Evolutionary conservation across 164 flowering plant genomes (phyloP).

Genomic region (grape (Vitis vinifera)): DNA sequence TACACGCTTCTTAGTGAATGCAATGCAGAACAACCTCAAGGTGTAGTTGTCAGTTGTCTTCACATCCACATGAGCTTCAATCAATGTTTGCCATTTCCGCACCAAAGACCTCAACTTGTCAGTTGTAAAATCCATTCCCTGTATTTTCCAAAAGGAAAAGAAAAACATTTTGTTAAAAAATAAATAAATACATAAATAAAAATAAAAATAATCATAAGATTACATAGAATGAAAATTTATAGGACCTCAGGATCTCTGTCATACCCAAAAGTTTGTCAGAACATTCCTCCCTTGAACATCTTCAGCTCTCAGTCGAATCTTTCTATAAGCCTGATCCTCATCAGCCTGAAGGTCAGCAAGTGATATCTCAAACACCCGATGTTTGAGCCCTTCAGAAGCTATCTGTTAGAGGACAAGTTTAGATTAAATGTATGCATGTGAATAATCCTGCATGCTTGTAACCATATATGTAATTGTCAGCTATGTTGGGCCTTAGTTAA

Average conservation of each 20-base stretch:
- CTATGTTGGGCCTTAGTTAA: too few species aligned
- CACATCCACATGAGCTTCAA: conserved; percentile 89
- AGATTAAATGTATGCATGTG: not conserved
- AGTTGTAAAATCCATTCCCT: conserved; percentile 90
- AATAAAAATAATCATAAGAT: not conserved
- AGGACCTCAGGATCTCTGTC: not conserved
- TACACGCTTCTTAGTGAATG: conserved; percentile 69
- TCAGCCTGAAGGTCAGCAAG: conserved; percentile 79
- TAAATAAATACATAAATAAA: not conserved
- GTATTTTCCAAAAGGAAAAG: not conserved
- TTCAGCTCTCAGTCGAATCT: conserved; percentile 79
- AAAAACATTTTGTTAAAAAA: not conserved
- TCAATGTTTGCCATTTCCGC: conserved; percentile 76
- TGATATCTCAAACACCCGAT: conserved; percentile 66
- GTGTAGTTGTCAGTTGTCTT: conserved; percentile 77
- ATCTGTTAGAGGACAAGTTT: conserved; percentile 34
- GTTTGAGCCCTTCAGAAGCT: conserved; percentile 87
- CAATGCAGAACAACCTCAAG: conserved; percentile 79
- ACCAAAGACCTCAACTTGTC: conserved; percentile 83
- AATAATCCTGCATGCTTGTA: too few species aligned
- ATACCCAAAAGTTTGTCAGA: conserved; percentile 79
- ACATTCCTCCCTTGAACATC: conserved; percentile 87
- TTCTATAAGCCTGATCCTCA: conserved; percentile 78
- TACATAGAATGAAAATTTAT: not conserved
- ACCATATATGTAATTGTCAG: too few species aligned